These are phyloP conservation scores for Starmera stellimalicola DNA, from an alignment of 1,139 yeast genomes.

Conservation along the genomic window DNA sequence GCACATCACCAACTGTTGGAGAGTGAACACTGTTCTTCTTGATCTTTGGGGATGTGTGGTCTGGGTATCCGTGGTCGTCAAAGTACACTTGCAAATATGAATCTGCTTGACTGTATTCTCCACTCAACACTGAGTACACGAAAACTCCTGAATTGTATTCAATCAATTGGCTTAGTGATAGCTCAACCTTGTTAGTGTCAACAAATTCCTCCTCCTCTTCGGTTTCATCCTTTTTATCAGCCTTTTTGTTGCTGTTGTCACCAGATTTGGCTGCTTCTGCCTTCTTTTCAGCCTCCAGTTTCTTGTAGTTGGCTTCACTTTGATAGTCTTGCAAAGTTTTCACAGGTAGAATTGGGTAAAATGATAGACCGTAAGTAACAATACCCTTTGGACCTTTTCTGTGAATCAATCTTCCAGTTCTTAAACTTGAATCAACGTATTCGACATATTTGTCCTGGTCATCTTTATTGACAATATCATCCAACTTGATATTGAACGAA, in stretches of 20 bases:
- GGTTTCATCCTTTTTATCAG: slow-evolving; percentile 21
- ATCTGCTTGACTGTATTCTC: slow-evolving; percentile 41
- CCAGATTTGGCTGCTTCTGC: slow-evolving; percentile 20
- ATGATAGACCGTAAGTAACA: slow-evolving; percentile 62
- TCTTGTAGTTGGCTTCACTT: slow-evolving; percentile 33
- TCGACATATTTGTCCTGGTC: slow-evolving; percentile 58
- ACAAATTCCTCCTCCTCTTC: slow-evolving; percentile 30
- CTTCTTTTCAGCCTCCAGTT: slow-evolving; percentile 2
- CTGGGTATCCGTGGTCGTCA: slow-evolving; percentile 62
- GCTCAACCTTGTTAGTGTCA: slow-evolving; percentile 41
- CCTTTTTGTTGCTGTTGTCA: slow-evolving; percentile 17
- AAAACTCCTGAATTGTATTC: slow-evolving; percentile 69
- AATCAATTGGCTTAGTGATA: slow-evolving; percentile 55
- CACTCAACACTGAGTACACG: slow-evolving; percentile 55
- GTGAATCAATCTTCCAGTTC: slow-evolving; percentile 54
- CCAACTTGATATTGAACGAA: slow-evolving; percentile 57
- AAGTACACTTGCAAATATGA: slow-evolving; percentile 63
- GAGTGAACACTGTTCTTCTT: slow-evolving; percentile 32
- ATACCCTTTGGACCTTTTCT: slow-evolving; percentile 77
- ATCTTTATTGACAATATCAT: slow-evolving; percentile 53
- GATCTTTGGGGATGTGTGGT: slow-evolving; percentile 44
- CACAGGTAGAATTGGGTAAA: slow-evolving; percentile 75
- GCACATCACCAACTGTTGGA: slow-evolving; percentile 61
- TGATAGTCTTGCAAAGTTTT: slow-evolving; percentile 64
- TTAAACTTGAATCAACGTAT: slow-evolving; percentile 44